Percentiles rank a stretch among this genome's conserved stretches.
These are phyloP conservation scores for Fomitiporia mediterranea DNA, from an alignment of 1,284 basidiomycete genomes.

Conservation along the genomic window DNA sequence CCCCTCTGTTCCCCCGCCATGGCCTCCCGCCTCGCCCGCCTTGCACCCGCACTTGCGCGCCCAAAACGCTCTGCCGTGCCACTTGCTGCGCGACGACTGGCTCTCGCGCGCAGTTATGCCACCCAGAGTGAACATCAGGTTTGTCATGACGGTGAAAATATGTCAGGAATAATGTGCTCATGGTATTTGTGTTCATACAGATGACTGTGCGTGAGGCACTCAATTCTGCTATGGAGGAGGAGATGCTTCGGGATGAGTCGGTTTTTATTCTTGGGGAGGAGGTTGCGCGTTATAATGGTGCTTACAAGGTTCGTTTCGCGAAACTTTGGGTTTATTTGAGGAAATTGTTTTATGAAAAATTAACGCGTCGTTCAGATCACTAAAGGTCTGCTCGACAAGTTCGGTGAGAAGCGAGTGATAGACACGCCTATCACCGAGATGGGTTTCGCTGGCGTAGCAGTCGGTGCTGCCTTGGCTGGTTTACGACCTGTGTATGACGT, in stretches of 20 bases:
- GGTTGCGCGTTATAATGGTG: slow-evolving; percentile 98
- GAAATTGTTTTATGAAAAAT: slow-evolving; percentile 14
- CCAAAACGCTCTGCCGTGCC: slow-evolving; percentile 31
- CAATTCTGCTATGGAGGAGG: slow-evolving; percentile 98
- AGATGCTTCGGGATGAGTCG: slow-evolving; percentile 94
- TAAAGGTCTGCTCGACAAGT: slow-evolving; percentile 98
- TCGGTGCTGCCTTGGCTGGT: slow-evolving; percentile 92
- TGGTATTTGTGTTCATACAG: slow-evolving; percentile 36
- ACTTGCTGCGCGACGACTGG: slow-evolving; percentile 37
- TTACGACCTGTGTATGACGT: slow-evolving; percentile 79
- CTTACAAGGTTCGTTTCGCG: slow-evolving; percentile 79
- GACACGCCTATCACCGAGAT: slow-evolving; percentile 99
- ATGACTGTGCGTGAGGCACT: slow-evolving; percentile 99
- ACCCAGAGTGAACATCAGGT: slow-evolving; percentile 60
- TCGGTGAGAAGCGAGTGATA: slow-evolving; percentile 97
- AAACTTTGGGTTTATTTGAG: slow-evolving; percentile 4
- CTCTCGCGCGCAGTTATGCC: slow-evolving; percentile 56
- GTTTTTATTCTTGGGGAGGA: slow-evolving; percentile 98
- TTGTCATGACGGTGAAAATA: slow-evolving; percentile 18
- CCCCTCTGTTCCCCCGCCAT: slow-evolving; percentile 37
- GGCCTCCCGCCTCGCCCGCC: slow-evolving; percentile 63
- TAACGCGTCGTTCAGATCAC: slow-evolving; percentile 62
- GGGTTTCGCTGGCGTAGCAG: slow-evolving; percentile 97
- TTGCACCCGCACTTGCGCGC: slow-evolving; percentile 54
- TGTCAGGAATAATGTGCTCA: slow-evolving; percentile 22